Evolutionary conservation across 148 eudicot species (phyloP).

Genomic region (Pouteria glomerata): DNA sequence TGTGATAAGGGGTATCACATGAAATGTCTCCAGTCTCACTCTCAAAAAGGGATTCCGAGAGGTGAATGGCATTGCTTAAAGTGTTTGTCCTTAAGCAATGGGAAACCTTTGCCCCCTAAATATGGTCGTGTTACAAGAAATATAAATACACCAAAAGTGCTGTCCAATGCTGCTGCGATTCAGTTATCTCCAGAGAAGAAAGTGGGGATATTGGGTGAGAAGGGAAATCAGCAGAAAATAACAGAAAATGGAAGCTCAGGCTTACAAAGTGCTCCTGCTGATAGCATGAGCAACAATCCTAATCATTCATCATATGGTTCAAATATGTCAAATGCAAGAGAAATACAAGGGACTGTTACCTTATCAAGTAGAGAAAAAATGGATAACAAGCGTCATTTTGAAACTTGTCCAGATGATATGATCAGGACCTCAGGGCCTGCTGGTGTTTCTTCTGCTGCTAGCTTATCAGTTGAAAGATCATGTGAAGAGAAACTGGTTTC

Average conservation of each 20-base stretch:
- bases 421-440: constrained; percentile 15
- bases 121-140: constrained; percentile 97
- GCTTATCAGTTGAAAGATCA: constrained; percentile 22
- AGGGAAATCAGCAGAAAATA: constrained; percentile 37
- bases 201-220: constrained; percentile 26
- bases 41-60: constrained; percentile 66
- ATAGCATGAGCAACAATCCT: constrained; percentile 13
- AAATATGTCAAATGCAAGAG: constrained; percentile 20
- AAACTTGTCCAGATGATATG: constrained; percentile 18
- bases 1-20: constrained; percentile 91
- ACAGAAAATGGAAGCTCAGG: constrained; percentile 33
- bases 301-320: constrained; percentile 26
- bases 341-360: constrained; percentile 22
- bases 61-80: constrained; percentile 90
- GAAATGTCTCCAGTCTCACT: constrained; percentile 63
- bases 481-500: constrained; percentile 23
- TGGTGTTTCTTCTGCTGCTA: constrained; percentile 28
- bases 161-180: constrained; percentile 34
- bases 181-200: constrained; percentile 45
- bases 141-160: constrained; percentile 41
- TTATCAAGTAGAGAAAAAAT: constrained; percentile 18
- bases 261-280: constrained; percentile 28
- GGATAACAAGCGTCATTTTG: constrained; percentile 22
- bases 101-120: constrained; percentile 88
- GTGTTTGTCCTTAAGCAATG: constrained; percentile 68